These are phyloP conservation scores for Acorus calamus DNA, from an alignment of 106 monocot species.

Conservation along the genomic window DNA sequence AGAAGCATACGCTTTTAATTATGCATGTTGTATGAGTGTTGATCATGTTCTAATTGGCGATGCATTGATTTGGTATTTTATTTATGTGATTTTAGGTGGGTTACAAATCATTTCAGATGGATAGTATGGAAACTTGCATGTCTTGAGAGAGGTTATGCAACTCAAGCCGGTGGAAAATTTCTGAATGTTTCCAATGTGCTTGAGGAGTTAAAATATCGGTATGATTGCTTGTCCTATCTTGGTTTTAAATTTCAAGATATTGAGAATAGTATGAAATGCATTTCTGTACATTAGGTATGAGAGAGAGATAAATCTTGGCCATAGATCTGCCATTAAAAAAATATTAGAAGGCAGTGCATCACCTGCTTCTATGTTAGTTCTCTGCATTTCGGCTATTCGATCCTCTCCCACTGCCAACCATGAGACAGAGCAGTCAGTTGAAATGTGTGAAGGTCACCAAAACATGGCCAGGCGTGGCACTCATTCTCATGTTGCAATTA, in stretches of 20 bases:
- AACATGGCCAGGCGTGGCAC: constrained; percentile 4
- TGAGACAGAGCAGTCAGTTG: constrained; percentile 12
- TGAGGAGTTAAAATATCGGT: constrained; percentile 92
- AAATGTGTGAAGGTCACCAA: constrained; percentile 4
- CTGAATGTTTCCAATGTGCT: constrained; percentile 69
- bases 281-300: constrained; percentile 62
- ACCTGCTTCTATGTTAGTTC: constrained; percentile 66
- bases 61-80: too few species aligned
- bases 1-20: too few species aligned
- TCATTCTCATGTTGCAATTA: constrained; percentile 19
- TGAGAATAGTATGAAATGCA: too few species aligned
- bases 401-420: constrained; percentile 8
- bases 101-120: constrained; percentile 89
- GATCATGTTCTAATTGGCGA: too few species aligned
- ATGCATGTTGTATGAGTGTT: too few species aligned
- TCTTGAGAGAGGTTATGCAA: constrained; percentile 71
- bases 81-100: constrained; percentile 46
- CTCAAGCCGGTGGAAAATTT: constrained; percentile 36
- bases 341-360: constrained; percentile 86
- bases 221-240: not conserved
- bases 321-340: constrained; percentile 72
- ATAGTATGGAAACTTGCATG: constrained; percentile 96
- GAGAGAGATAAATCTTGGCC: constrained; percentile 76
- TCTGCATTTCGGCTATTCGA: constrained; percentile 72
- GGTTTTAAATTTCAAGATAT: too few species aligned